Evolutionary conservation across 2,329 filamentous ascomycete species (phyloP).

Genomic region (Pezicula radicicola): DNA sequence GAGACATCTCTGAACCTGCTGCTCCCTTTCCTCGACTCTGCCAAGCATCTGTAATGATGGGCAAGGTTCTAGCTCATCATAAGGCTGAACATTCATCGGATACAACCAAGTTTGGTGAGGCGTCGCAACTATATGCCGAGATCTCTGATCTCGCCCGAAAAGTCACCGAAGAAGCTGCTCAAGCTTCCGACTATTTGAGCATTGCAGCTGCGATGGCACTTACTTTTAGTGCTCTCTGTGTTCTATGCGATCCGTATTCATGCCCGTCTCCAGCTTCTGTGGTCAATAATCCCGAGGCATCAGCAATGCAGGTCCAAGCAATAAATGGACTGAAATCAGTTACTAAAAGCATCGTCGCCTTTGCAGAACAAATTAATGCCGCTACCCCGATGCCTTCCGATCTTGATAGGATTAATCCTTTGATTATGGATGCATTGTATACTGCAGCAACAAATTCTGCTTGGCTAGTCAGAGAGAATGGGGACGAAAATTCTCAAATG

Average conservation of each 20-base stretch:
- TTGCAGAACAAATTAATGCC: slow-evolving; percentile 24
- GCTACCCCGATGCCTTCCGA: slow-evolving; percentile 18
- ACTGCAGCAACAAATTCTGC: slow-evolving; percentile 32
- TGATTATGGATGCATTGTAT: slow-evolving; percentile 36
- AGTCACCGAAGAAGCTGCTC: slow-evolving; percentile 21
- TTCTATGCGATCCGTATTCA: slow-evolving; percentile 35
- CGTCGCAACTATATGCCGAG: slow-evolving; percentile 22
- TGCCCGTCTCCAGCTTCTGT: slow-evolving; percentile 21
- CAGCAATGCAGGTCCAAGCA: slow-evolving; percentile 30
- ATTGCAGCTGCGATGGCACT: slow-evolving; percentile 23
- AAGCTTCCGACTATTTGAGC: slow-evolving; percentile 19
- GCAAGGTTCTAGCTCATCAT: slow-evolving; percentile 30
- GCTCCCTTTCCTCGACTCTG: slow-evolving; percentile 49
- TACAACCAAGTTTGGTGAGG: slow-evolving; percentile 15
- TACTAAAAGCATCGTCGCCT: slow-evolving; percentile 24
- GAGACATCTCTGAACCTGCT: slow-evolving; percentile 40
- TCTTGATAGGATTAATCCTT: slow-evolving; percentile 29
- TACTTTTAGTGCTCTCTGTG: slow-evolving; percentile 25
- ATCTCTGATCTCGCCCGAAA: slow-evolving; percentile 19
- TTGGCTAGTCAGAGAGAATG: slow-evolving; percentile 35
- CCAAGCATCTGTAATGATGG: slow-evolving; percentile 33
- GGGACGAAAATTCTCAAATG: slow-evolving; percentile 25
- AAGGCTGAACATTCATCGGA: slow-evolving; percentile 17
- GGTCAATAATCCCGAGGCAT: slow-evolving; percentile 16
- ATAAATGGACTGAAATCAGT: slow-evolving; percentile 30